Base-by-base conservation (phyloP, 768 basidiomycete species). In the Auriculariales sp. region DNA sequence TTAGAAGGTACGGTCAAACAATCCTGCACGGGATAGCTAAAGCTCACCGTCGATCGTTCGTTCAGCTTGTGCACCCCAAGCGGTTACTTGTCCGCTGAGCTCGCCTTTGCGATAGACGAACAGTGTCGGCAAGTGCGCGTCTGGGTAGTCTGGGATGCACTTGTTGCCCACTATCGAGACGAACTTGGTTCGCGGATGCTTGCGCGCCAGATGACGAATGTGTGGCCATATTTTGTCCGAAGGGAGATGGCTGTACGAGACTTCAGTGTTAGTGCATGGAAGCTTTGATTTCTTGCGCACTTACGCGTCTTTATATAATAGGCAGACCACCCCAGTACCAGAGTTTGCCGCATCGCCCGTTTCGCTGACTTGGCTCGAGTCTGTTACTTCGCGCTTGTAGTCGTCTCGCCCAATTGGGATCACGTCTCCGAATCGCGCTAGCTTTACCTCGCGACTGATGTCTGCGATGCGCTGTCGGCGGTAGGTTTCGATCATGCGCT, bases 61-160 rank as follows among this genome's bases (percentile, higher is more conserved):
- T 54, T 91, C 83, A 55, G 72, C 68, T 52, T 90, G 87, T 4
- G 79, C 81, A 12, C 84, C 85, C 82, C 89, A 88, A 2, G 87
- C 77, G 3, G 88, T 71, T 11, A 95, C 69, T 62, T 97, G 91
- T 54, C 85, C 83, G 44, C 75, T 70, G 29, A 98, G 83, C 36
- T 92, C 84, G n/a, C 95, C 95, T 56, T 83, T 83, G 42, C 85
- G 79, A 65, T 99, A 98, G 28, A 94, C 68, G 55, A 99, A 80
- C 51, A 98, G 68, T 72, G 94, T 98, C 1, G 95, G 95, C 33
- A 91, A 66, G 47, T 91, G 80, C 31, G 77, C 71, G 57, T 97
- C 95, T 12, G 93, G 94, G 30, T 98, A 80, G 64, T 97, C 83
- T n/a, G 87, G 81, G 57, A 99, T 95, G 68, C 91, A 94, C 64